Conservation (phyloP, 2,329 filamentous ascomycete species). For the Fusarium caatingaense region DNA sequence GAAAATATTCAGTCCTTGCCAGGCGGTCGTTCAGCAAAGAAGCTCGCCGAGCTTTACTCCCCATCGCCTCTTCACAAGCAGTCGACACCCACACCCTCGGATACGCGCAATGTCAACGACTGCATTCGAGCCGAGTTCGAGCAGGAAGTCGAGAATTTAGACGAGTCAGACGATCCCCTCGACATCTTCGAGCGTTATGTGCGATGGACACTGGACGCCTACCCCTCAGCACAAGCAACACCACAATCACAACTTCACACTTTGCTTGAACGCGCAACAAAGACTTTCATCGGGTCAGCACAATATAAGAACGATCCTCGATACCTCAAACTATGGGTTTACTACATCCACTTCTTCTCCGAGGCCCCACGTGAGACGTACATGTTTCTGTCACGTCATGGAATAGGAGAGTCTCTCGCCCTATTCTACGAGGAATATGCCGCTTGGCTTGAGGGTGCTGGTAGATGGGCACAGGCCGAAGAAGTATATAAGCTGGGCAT, state of each 20-base stretch:
- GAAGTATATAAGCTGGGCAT: slow-evolving; percentile 94
- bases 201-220: slow-evolving; percentile 95
- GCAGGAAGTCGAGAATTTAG: slow-evolving; percentile 79
- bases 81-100: slow-evolving; percentile 73
- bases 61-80: slow-evolving; percentile 69
- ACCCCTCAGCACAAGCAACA: slow-evolving; percentile 92
- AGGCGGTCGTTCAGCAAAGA: slow-evolving; percentile 86
- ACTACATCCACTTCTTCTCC: slow-evolving; percentile 92
- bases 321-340: slow-evolving; percentile 92
- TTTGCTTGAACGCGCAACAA: slow-evolving; percentile 92
- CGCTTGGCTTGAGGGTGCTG: slow-evolving; percentile 86
- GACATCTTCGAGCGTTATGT: slow-evolving; percentile 97
- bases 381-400: slow-evolving; percentile 88
- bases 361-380: slow-evolving; percentile 94
- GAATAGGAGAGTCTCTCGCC: slow-evolving; percentile 86
- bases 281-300: slow-evolving; percentile 82
- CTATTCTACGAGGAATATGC: slow-evolving; percentile 98
- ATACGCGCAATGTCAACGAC: slow-evolving; percentile 82
- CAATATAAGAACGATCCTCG: slow-evolving; percentile 96
- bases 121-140: slow-evolving; percentile 86
- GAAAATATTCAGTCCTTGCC: slow-evolving; percentile 97
- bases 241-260: slow-evolving; percentile 89
- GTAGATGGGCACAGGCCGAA: slow-evolving; percentile 89
- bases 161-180: slow-evolving; percentile 92
- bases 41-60: slow-evolving; percentile 85